These are phyloP conservation scores for Lepidium campestre DNA, from an alignment of 441 rosid genomes.

Conservation along the genomic window DNA sequence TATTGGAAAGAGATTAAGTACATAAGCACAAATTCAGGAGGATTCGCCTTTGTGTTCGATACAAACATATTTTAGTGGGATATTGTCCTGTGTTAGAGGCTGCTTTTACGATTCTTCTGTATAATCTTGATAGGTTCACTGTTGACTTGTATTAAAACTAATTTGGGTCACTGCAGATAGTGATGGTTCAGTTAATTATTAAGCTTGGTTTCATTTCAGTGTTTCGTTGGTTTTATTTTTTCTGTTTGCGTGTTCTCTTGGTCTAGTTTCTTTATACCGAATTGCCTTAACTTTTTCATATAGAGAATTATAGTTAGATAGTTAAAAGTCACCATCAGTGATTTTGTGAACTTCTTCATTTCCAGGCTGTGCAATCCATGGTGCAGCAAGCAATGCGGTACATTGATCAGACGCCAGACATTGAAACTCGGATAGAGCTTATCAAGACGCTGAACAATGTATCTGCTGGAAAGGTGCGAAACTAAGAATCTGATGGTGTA, in stretches of 20 bases:
- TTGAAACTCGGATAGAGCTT: slow-evolving; percentile 82
- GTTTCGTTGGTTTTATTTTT: not conserved
- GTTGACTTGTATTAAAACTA: not conserved
- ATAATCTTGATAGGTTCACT: slow-evolving; percentile 3
- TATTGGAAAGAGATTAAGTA: not conserved
- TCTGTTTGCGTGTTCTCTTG: slow-evolving; percentile 12
- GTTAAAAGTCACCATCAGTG: not conserved
- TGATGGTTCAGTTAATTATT: slow-evolving; percentile 9
- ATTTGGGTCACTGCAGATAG: slow-evolving; percentile 1
- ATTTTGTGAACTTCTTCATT: slow-evolving; percentile 22
- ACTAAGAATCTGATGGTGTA: not conserved
- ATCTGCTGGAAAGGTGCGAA: slow-evolving; percentile 86
- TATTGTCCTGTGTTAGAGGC: not conserved
- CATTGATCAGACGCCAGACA: slow-evolving; percentile 88
- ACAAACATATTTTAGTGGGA: not conserved
- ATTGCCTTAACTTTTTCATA: not conserved
- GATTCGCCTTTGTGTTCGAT: slow-evolving; percentile 1
- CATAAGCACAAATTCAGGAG: not conserved
- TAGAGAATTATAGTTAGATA: not conserved
- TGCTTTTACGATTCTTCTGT: slow-evolving; percentile 1
- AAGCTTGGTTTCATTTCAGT: not conserved
- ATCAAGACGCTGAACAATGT: slow-evolving; percentile 78
- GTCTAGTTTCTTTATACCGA: not conserved
- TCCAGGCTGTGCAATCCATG: slow-evolving; percentile 89
- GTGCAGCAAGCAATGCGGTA: slow-evolving; percentile 97